These are phyloP conservation scores for Baeospora myosura DNA, from an alignment of 1,284 basidiomycete species.

Conservation along the genomic window DNA sequence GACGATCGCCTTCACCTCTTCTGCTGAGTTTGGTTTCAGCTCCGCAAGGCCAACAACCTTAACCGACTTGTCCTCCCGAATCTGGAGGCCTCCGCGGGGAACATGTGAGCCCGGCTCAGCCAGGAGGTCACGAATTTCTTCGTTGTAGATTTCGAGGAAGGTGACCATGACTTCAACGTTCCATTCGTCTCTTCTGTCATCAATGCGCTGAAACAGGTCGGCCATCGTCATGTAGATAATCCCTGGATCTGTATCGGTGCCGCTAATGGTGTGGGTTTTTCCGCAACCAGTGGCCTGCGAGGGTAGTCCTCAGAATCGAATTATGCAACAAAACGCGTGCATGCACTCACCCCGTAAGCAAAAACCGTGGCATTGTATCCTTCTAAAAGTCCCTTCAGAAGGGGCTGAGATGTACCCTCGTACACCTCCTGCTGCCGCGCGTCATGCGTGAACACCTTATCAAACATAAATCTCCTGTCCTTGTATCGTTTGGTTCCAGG, in stretches of 20 bases:
- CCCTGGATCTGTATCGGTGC: slow-evolving; percentile 78
- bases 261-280: slow-evolving; percentile 97
- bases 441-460: slow-evolving; percentile 79
- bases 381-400: slow-evolving; percentile 78
- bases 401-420: slow-evolving; percentile 74
- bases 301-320: slow-evolving; percentile 16
- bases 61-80: slow-evolving; percentile 89
- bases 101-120: slow-evolving; percentile 58
- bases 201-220: slow-evolving; percentile 86
- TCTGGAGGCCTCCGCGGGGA: slow-evolving; percentile 78
- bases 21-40: slow-evolving; percentile 70
- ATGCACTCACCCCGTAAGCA: slow-evolving; percentile 82
- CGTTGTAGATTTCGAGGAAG: slow-evolving; percentile 97
- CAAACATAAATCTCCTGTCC: slow-evolving; percentile 92
- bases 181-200: slow-evolving; percentile 76
- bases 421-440: slow-evolving; percentile 83
- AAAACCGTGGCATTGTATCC: slow-evolving; percentile 97
- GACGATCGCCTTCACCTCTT: slow-evolving; percentile 91
- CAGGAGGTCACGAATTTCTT: slow-evolving; percentile 94
- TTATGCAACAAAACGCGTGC: slow-evolving; percentile 7
- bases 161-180: slow-evolving; percentile 83
- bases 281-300: slow-evolving; percentile 91
- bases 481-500: slow-evolving; percentile 87
- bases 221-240: slow-evolving; percentile 96
- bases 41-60: slow-evolving; percentile 83